Base-by-base conservation (phyloP, 345 rosid genomes). In the Camelina hispida region DNA sequence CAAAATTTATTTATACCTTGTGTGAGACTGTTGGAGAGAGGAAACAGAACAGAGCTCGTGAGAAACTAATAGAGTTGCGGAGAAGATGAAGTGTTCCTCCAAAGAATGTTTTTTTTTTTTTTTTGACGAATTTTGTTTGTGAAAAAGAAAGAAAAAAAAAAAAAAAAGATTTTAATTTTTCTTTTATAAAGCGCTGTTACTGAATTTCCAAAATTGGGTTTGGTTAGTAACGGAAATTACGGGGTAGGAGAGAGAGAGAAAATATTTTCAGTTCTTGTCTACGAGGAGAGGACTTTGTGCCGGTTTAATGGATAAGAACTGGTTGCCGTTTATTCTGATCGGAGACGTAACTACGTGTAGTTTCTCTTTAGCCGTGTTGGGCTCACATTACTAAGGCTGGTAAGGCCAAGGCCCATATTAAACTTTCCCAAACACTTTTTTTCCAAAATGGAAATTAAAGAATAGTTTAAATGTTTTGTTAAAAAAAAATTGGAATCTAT, bases 1-100 rank as follows among this genome's bases (percentile, higher is more conserved):
- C 54, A 80, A 44, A 25, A 25, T 23, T 23, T 3, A 82, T 34
- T 6, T 4, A 52, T 84, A 86, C 91, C 93, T 67, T 53, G 64
- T 53, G 64, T 53, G 63, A 60, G 17, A 23, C 5, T 37, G 28
- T 15, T 10, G 69, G 51, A 48, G 28, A 44, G 48, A 80, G 68
- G 7, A 66, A 59, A 59, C 57, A 44, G 78, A 62, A 69, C 78
- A 50, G 54, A 50, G 54, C 14, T 71, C 47, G 37, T 62, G 69
- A 50, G 69, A 51, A 22, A 61, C 13, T n/a, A 25, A 23, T 3
- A 71, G 40, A 40, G 75, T 68, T 23, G 18, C 20, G 51, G 62
- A 68, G 80, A 50, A 22, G 76, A 54, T 37, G 65, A 69, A 64
- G 75, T 62, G 80, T 50, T 40, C 8, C 59, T 38, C 9, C 59